A percentile compares a stretch with the other conserved stretches of the same genome.
Conservation (phyloP, 2,329 filamentous ascomycete species). For the Aspergillus aculeatinus region DNA sequence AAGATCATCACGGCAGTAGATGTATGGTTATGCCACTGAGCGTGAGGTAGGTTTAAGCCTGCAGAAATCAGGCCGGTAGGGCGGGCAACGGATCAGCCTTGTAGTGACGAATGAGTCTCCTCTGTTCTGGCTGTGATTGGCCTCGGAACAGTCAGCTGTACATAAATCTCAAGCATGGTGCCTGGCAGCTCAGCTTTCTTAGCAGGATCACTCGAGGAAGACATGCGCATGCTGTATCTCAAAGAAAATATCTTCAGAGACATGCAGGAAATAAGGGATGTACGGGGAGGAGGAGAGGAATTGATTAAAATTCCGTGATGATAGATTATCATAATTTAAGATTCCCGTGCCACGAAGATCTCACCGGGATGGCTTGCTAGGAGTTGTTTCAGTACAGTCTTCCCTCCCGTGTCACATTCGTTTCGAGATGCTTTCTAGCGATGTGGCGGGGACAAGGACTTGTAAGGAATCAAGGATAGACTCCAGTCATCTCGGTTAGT, state of each 20-base stretch:
- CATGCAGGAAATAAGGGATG: no score
- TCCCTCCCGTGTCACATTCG: background rate
- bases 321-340: background rate
- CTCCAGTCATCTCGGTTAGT: background rate
- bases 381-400: background rate
- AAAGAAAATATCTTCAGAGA: background rate
- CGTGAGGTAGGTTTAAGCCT: background rate
- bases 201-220: no score
- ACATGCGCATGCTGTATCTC: background rate
- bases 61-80: background rate
- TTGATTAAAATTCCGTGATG: background rate
- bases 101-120: background rate
- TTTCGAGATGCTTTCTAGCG: background rate
- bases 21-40: background rate
- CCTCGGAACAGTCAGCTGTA: background rate
- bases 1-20: background rate
- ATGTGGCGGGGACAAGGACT: background rate
- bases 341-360: background rate
- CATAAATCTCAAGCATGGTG: no score
- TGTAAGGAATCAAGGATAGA: background rate
- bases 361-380: background rate
- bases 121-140: background rate
- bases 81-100: background rate
- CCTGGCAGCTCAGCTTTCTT: no score
- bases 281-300: background rate